Evolutionary conservation across 768 basidiomycete genomes (phyloP), one percentile per base, ranked within the genome.

Genomic region (Suillus subalutaceus): DNA sequence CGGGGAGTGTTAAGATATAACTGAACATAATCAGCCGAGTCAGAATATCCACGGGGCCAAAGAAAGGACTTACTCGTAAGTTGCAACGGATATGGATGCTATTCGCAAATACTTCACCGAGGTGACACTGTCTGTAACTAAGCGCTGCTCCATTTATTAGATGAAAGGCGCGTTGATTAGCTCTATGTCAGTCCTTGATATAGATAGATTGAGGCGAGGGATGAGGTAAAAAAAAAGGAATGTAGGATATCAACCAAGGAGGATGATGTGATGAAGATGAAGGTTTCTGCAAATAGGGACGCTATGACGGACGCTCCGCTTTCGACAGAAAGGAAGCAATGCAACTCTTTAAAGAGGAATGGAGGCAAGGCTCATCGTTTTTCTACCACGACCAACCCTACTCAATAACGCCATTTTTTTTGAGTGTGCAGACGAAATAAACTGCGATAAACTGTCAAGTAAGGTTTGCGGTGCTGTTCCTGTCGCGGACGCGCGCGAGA

Each of bases 41-140:
- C 41, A 23, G 26, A 48, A 52, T 57, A 55, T 23, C 41, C 37
- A 5, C 18, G 30, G 41, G 5, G 23, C 12, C 37, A n/a, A 26
- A 16, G 38, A 38, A 9, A 18, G n/a, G n/a, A 76, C 80, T 55
- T n/a, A 81, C 80, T 81, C 80, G 67, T 81, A 81, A 30, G 71
- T 70, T 18, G 78, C 79, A 61, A 81, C 74, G 13, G 80, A 76
- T 59, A 81, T 66, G 26, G 80, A 77, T 55, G 73, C 69, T 59
- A 80, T 69, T 46, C 80, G 75, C 63, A 80, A 65, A 67, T 78
- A 79, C 65, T 66, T 71, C 72, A 75, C 74, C 18, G 78, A 68
- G 57, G 56, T 16, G 32, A 52, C 52, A 32, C 30, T 52, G 67
- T 61, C 32, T 52, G 61, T 63, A 26, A 66, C 30, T 9, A 23